Conservation (phyloP, 495 filamentous ascomycete genomes). For the Pseudevernia furfuracea region DNA sequence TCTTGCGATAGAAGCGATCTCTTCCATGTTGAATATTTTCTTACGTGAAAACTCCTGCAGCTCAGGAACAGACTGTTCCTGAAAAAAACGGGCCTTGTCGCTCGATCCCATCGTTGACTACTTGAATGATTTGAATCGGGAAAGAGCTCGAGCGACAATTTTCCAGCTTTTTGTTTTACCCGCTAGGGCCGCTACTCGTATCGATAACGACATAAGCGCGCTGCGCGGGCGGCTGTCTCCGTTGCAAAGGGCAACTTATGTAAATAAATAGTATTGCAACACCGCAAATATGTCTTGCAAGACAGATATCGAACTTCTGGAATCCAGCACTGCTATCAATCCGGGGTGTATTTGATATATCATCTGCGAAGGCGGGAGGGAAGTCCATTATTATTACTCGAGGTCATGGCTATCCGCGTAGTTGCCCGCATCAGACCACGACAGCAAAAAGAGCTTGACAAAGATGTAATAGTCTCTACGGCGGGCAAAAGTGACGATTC, state of each 20-base stretch:
- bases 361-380: neutral
- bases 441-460: constrained; percentile 69
- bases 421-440: constrained; percentile 85
- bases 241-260: neutral
- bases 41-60: constrained; percentile 83
- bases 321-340: neutral
- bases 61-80: constrained; percentile 86
- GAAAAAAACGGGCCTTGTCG: constrained; percentile 90
- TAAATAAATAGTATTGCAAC: neutral
- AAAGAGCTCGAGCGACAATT: neutral
- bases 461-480: constrained; percentile 68
- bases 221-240: neutral
- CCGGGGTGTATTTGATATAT: neutral
- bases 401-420: constrained; percentile 50
- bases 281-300: neutral
- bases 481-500: constrained; percentile 35
- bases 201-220: neutral
- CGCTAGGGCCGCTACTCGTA: neutral
- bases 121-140: neutral
- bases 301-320: neutral
- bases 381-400: neutral
- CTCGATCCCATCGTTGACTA: constrained; percentile 61
- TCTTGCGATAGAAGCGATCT: constrained; percentile 77
- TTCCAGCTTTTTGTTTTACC: no score
- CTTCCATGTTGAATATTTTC: constrained; percentile 78